Evolutionary conservation across 2,329 filamentous ascomycete species (phyloP), one percentile per base, ranked within the genome.

Genomic region (Hortaea sp.): DNA sequence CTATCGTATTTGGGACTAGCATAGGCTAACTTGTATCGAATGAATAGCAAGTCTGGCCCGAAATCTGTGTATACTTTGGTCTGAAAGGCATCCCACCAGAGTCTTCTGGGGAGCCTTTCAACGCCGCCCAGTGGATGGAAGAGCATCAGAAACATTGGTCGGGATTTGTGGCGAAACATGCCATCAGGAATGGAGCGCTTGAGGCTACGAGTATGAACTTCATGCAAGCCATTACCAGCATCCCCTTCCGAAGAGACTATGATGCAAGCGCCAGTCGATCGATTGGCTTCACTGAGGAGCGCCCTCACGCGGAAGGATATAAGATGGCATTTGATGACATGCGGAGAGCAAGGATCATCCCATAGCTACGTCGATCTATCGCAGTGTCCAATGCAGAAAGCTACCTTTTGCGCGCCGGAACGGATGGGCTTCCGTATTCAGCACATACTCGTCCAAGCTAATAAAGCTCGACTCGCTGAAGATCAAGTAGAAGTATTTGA

Each of bases 381-480:
- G 20, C 20, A 20, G 20, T 20, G 20, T 4, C 20, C 20, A 20
- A 20, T 20, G 20, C 20, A 20, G 20, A 20, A 20, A 20, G 20
- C 20, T 20, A 20, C 20, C 20, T 20, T 20, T 29, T 7, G 59
- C 49, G 43, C 60, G 52, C 37, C 60, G 57, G 41, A 73, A 71
- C 1, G 70, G 69, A 63, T 73, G 70, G 7, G 70, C 70, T 53
- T 73, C 70, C 5, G 70, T 73, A 44, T 72, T 73, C 44, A 74
- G 69, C 5, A 73, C 70, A 60, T 63, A 74, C 42, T 72, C 66
- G 49, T 73, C 70, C 50, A 73, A 52, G 52, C 66, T 69, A 40
- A 72, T 60, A 5, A 65, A 38, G 39, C 62, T 57, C 6, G 67
- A 65, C 39, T 71, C 66, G 46, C 65, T 68, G 53, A 73, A 73